Base-by-base conservation (phyloP, 2,329 filamentous ascomycete genomes). In the Fusarium nygamai region DNA sequence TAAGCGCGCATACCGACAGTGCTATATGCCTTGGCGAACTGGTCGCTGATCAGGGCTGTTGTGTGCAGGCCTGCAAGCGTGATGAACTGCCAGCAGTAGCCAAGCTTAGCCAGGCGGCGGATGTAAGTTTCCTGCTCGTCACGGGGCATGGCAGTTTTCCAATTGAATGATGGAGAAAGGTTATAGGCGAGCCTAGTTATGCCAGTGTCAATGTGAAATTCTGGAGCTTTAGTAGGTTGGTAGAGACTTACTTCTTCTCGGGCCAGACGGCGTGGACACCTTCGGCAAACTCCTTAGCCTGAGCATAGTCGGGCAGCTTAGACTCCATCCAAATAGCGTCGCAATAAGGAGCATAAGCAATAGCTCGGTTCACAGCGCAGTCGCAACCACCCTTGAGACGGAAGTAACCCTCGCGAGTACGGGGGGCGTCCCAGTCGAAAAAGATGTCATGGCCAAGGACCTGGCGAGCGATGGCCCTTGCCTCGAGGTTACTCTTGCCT, bases 1-100 rank as follows among this genome's bases (percentile, higher is more conserved):
- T 98, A 99, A 20, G 96, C 96, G 65, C 95, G 92, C 96, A 99
- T 99, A 65, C 96, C 96, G 69, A 92, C 87, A 82, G 90, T 87
- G 65, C 92, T 88, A 83, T 93, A 99, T 56, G 94, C 94, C 81
- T 91, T 90, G 69, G 94, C 92, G 85, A 99, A 99, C 73, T 92
- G 91, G 85, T 98, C 91, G 80, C 92, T 92, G 85, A 98, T 97
- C 61, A 99, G 90, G 43, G 96, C 96, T 8, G 94, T 98, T 72
- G 94, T 97, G 88, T 99, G 96, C 81, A 99, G 89, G 77, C 96
- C 96, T 10, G 96, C 96, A 53, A 99, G 91, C n/a, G 96, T 99
- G 87, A 99, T 99, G 88, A 99, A 99, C 85, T 99, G 96, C 96
- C 96, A 99, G 90, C 94, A 97, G 90, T 99, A 99, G 73, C 96